Evolutionary conservation across 1,284 basidiomycete genomes (phyloP).

Genomic region (Trametes polyzona): DNA sequence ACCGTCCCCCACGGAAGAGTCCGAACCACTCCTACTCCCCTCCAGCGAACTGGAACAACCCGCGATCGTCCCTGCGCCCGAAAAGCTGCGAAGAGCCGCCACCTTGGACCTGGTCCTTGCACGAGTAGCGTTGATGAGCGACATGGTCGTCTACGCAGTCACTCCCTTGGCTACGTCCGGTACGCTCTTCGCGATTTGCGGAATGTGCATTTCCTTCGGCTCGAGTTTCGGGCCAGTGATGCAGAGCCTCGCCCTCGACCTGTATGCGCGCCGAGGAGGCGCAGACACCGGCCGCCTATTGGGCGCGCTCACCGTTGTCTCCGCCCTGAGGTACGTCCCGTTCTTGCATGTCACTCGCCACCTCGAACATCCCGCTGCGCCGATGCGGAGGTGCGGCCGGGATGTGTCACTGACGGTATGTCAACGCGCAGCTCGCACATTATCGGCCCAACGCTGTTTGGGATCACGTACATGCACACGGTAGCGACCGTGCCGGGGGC

Average conservation of each 20-base stretch:
- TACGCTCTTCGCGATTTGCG: constrained; percentile 48
- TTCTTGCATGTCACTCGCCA: constrained; percentile 7
- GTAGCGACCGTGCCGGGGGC: constrained; percentile 57
- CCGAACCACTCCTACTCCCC: constrained; percentile 37
- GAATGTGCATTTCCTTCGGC: constrained; percentile 51
- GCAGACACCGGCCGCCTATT: constrained; percentile 63
- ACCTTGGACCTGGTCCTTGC: constrained; percentile 62
- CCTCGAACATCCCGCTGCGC: too few relatives aligned
- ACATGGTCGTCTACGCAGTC: constrained; percentile 55
- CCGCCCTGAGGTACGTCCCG: constrained; percentile 57
- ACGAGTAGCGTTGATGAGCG: constrained; percentile 55
- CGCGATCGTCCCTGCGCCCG: neutral
- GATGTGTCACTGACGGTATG: constrained; percentile 4
- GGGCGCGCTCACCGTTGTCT: constrained; percentile 70
- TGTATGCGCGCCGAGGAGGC: constrained; percentile 53
- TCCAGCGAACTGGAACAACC: constrained; percentile 30
- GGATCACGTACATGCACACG: constrained; percentile 58
- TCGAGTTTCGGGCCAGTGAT: constrained; percentile 62
- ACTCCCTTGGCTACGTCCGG: constrained; percentile 48
- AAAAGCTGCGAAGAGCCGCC: constrained; percentile 36
- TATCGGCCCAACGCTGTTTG: constrained; percentile 60
- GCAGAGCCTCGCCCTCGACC: constrained; percentile 65
- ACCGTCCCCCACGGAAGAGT: constrained; percentile 40
- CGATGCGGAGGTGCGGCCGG: neutral
- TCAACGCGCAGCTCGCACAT: constrained; percentile 45